Percentiles rank a stretch among this genome's conserved stretches.
These are phyloP conservation scores for Trichoderma brevicompactum DNA, from an alignment of 2,329 filamentous ascomycete genomes.

Conservation along the genomic window DNA sequence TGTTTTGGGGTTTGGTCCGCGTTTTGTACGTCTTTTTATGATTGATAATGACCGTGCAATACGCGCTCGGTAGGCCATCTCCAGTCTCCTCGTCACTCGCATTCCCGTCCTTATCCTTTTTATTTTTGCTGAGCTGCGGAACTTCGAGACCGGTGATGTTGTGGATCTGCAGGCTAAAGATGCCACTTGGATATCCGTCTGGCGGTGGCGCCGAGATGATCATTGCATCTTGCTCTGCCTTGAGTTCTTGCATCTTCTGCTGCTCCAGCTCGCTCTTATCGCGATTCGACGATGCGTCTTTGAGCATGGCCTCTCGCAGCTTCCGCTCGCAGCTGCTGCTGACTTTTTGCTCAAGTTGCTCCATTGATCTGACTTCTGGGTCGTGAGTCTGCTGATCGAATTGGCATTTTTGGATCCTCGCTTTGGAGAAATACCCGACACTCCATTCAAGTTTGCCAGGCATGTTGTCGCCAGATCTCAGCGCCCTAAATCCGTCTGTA, in stretches of 20 bases:
- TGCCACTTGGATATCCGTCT: constrained; percentile 64
- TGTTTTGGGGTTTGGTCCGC: constrained; percentile 76
- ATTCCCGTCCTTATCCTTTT: constrained; percentile 56
- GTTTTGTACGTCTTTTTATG: constrained; percentile 72
- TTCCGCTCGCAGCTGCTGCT: constrained; percentile 60
- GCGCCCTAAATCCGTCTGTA: constrained; percentile 66
- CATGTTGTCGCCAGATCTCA: constrained; percentile 69
- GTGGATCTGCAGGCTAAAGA: constrained; percentile 72
- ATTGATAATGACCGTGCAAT: constrained; percentile 75
- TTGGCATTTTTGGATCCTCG: constrained; percentile 64
- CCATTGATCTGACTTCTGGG: constrained; percentile 58
- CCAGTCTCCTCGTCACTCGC: constrained; percentile 62
- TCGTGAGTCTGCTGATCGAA: constrained; percentile 65
- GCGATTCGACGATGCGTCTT: constrained; percentile 51
- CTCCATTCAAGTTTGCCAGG: constrained; percentile 71
- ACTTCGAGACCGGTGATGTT: constrained; percentile 72
- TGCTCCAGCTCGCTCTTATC: constrained; percentile 68
- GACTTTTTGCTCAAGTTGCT: constrained; percentile 64
- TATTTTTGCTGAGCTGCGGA: constrained; percentile 52
- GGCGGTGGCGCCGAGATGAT: constrained; percentile 70
- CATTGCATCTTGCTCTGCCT: constrained; percentile 63
- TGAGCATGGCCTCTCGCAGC: constrained; percentile 63
- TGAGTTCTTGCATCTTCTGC: constrained; percentile 69
- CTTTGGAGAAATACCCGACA: constrained; percentile 73
- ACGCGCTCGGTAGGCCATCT: constrained; percentile 69